Percentiles rank a stretch among this genome's conserved stretches.
Evolutionary conservation across 2,329 filamentous ascomycete genomes (phyloP).

Genomic region (Basipetospora chlamydospora): DNA sequence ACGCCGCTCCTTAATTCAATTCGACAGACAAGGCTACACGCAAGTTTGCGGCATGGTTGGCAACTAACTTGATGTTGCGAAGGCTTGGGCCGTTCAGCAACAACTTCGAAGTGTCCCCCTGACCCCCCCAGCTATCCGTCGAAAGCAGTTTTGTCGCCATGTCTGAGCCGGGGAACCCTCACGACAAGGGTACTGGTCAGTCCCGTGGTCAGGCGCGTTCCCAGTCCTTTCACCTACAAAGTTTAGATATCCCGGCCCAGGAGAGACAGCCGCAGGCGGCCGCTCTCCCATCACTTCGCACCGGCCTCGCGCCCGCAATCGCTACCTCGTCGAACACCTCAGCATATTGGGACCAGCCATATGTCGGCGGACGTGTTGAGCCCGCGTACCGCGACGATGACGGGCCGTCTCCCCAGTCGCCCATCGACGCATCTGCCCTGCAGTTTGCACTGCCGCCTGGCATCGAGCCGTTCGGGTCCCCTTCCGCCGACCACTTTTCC

Average conservation of each 20-base stretch:
- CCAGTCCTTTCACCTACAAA: conserved; percentile 2
- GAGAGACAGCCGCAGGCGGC: conserved; percentile 11
- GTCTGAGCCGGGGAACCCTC: background rate
- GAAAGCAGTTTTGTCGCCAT: background rate
- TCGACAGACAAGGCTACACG: too few relatives aligned
- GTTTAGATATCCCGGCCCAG: conserved; percentile 7
- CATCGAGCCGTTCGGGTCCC: conserved; percentile 21
- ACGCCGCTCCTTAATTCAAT: too few relatives aligned
- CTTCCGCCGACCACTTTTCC: conserved; percentile 3
- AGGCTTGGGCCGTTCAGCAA: too few relatives aligned
- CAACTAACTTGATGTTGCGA: too few relatives aligned
- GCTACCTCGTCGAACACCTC: conserved; percentile 28
- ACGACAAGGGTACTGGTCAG: conserved; percentile 1
- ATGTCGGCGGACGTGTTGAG: conserved; percentile 22
- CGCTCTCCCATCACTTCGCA: background rate
- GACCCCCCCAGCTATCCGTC: background rate
- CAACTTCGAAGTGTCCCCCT: too few relatives aligned
- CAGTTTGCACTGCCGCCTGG: conserved; percentile 41
- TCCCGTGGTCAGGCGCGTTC: background rate
- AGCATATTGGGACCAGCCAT: conserved; percentile 38
- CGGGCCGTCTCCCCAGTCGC: conserved; percentile 22
- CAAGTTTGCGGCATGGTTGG: too few relatives aligned
- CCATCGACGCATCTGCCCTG: conserved; percentile 37
- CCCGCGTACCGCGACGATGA: conserved; percentile 12
- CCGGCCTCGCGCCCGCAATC: conserved; percentile 1